Conservation (phyloP, 441 rosid species). For the Populus trichocarpa region DNA sequence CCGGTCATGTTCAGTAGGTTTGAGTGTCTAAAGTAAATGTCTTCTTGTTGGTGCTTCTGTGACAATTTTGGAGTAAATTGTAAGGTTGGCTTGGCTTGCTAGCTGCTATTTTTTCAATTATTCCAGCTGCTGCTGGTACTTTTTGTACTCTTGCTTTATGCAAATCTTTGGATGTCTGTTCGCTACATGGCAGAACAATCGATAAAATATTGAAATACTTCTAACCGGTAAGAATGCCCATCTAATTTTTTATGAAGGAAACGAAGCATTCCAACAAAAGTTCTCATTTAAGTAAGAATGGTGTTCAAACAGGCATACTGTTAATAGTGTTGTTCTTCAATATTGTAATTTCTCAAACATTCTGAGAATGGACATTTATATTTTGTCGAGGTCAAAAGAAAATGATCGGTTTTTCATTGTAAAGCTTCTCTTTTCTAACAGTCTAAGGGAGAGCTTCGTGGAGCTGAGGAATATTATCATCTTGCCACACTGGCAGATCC, state of each 20-base stretch:
- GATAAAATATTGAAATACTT: neutral
- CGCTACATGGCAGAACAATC: neutral
- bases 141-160: neutral
- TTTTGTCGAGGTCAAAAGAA: neutral
- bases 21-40: neutral
- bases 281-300: neutral
- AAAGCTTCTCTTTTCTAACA: slow-evolving; percentile 17
- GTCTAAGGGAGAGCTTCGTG: slow-evolving; percentile 69
- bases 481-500: slow-evolving; percentile 68
- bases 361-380: neutral
- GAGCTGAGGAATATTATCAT: slow-evolving; percentile 72
- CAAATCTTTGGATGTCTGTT: neutral
- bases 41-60: neutral
- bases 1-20: neutral
- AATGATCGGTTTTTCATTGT: neutral
- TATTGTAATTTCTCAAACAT: neutral
- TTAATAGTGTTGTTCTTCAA: neutral
- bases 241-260: neutral
- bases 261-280: neutral
- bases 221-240: neutral
- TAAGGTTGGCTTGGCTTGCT: neutral
- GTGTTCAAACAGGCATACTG: neutral
- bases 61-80: neutral
- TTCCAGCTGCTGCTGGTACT: neutral
- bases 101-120: neutral